These are phyloP conservation scores for Coemansia sp. DNA, from an alignment of 192 early-diverging fungal genomes.

Conservation along the genomic window DNA sequence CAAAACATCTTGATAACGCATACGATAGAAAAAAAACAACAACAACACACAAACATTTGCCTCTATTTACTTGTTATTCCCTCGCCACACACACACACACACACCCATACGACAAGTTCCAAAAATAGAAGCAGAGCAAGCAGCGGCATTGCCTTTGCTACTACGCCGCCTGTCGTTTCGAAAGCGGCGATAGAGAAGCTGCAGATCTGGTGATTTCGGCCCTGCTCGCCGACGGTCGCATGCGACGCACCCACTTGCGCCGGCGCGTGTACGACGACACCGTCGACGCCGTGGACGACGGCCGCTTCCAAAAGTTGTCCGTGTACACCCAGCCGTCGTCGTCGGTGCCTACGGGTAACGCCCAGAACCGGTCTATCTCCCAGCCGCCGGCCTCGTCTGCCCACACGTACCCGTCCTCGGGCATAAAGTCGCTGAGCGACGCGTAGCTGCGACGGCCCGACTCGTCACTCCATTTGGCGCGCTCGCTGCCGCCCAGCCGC, in stretches of 20 bases:
- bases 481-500: conserved; percentile 60
- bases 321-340: conserved; percentile 67
- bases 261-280: conserved; percentile 61
- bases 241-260: conserved; percentile 59
- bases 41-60: no score
- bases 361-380: conserved; percentile 56
- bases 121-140: conserved; percentile 1
- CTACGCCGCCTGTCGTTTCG: background rate
- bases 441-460: conserved; percentile 53
- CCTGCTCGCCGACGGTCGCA: conserved; percentile 29
- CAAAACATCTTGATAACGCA: no score
- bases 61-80: no score
- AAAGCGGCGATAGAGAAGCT: background rate
- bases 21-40: no score
- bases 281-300: conserved; percentile 34
- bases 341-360: conserved; percentile 50
- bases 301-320: conserved; percentile 65
- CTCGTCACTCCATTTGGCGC: conserved; percentile 65
- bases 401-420: conserved; percentile 59
- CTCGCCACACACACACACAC: no score
- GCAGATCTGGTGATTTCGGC: background rate
- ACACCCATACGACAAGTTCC: no score
- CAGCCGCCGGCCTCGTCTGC: conserved; percentile 55
- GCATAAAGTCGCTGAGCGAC: conserved; percentile 57
- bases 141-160: background rate